These are phyloP conservation scores for Saccharomycopsis synnaedendra DNA, from an alignment of 805 yeast species.

Conservation along the genomic window DNA sequence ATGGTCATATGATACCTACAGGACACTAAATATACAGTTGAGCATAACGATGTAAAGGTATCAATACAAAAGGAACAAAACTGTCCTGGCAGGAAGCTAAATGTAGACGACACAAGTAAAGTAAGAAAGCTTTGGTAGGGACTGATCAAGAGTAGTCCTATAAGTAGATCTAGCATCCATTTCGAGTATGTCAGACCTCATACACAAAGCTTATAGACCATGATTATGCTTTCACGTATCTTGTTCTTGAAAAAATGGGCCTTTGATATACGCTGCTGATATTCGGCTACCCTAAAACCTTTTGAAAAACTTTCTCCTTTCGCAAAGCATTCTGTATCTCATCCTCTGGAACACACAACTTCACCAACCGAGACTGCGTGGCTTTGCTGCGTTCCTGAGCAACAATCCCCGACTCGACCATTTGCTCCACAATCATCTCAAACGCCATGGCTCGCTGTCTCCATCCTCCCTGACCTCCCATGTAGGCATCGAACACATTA, in stretches of 20 bases:
- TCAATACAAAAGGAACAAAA: background rate
- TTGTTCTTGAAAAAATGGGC: background rate
- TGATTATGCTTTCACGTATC: too few species aligned
- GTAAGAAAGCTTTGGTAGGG: too few species aligned
- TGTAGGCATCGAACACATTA: conserved; percentile 5
- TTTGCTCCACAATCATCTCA: conserved; percentile 48
- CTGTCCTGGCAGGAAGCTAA: background rate
- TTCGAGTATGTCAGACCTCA: too few species aligned
- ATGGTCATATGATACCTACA: background rate
- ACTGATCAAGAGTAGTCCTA: too few species aligned
- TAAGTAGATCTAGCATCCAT: too few species aligned
- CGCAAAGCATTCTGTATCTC: conserved; percentile 52
- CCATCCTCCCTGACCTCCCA: background rate
- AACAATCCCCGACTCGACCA: conserved; percentile 71
- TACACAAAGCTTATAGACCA: too few species aligned
- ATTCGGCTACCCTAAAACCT: conserved; percentile 7
- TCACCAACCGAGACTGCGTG: conserved; percentile 54
- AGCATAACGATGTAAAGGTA: background rate
- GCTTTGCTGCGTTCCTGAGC: conserved; percentile 56
- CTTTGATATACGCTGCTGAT: background rate
- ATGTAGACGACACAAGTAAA: too few species aligned
- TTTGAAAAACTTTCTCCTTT: conserved; percentile 31
- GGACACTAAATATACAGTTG: too few species aligned
- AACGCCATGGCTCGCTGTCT: conserved; percentile 35
- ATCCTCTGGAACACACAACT: conserved; percentile 59